Base-by-base conservation (phyloP, 768 basidiomycete species). In the Russula dissimulans region DNA sequence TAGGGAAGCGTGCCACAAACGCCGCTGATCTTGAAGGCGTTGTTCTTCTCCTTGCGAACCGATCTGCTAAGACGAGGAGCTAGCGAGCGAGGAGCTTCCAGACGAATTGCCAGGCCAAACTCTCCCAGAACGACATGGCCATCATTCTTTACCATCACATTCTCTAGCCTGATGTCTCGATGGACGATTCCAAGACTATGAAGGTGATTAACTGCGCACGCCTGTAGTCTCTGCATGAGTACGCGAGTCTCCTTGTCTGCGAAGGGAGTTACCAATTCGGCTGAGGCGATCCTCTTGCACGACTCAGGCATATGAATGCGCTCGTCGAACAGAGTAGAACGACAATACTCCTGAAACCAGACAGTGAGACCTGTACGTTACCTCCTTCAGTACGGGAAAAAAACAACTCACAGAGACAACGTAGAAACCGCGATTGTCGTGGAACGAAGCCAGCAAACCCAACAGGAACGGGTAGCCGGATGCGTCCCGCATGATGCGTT, bases 91-190 rank as follows among this genome's bases (percentile, higher is more conserved):
- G 43, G 39, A 34, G 22, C 8, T 7, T 60, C 55, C 43, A 68
- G 55, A 18, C 59, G 54, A 17, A 46, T 32, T 3, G 66, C 60
- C 32, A 70, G 62, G 18, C 94, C 94, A 70, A 97, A 89, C 71
- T 97, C 94, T 2, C 92, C 91, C 9, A 97, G 80, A 72, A 95
- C 95, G 67, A 97, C 84, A 54, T 88, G 82, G 69, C 93, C 90
- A 36, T 84, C 81, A 68, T 93, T 90, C 70, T 95, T 92, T 56
- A 97, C 72, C 41, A 97, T 74, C 1, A 95, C 89, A 68, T 97
- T 97, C 76, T 97, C 94, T 59, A 98, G 78, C 75, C 97, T 99
- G 67, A 99, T 78, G 72, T 99, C 97, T 18, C 97, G 84, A 71
- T 99, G 97, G 3, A 98, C 90, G 67, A 97, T 91, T 51, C 91